Percentiles rank a stretch among this genome's conserved stretches.
Evolutionary conservation across 495 filamentous ascomycete species (phyloP).

Genomic region (Annulohypoxylon stygium): DNA sequence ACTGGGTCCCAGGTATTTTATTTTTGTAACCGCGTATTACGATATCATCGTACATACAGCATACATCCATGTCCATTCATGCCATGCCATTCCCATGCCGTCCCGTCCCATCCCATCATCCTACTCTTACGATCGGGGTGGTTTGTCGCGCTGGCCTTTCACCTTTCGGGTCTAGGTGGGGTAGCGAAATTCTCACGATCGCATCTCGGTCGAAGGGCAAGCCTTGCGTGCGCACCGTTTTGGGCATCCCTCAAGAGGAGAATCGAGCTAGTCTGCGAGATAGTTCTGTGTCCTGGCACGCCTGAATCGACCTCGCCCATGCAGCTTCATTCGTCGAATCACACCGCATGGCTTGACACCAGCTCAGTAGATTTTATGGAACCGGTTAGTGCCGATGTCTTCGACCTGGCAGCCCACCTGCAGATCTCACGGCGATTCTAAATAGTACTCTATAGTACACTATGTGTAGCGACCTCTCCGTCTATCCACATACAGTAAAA

Average conservation of each 20-base stretch:
- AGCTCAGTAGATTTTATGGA: conserved; percentile 5
- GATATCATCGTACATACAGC: conserved; percentile 17
- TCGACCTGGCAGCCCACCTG: conserved; percentile 7
- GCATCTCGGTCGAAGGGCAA: conserved; percentile 28
- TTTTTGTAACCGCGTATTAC: conserved; percentile 20
- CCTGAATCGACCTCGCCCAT: conserved; percentile 8
- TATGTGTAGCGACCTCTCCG: background rate
- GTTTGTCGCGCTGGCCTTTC: background rate
- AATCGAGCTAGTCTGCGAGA: conserved; percentile 11
- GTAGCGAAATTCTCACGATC: background rate
- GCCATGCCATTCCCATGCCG: too few species aligned
- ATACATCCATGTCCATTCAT: background rate
- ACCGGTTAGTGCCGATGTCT: conserved; percentile 4
- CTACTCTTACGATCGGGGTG: background rate
- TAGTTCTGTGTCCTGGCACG: background rate
- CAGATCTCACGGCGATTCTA: background rate
- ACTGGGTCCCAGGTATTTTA: background rate
- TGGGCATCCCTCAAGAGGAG: background rate
- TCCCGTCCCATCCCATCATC: background rate
- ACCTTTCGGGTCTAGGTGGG: conserved; percentile 10
- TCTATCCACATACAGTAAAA: background rate
- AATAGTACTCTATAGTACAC: background rate
- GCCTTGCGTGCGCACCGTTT: background rate
- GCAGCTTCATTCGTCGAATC: conserved; percentile 32
- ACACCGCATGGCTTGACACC: conserved; percentile 27